These are phyloP conservation scores for Nadsonia fulvescens DNA, from an alignment of 805 yeast genomes.

Conservation along the genomic window DNA sequence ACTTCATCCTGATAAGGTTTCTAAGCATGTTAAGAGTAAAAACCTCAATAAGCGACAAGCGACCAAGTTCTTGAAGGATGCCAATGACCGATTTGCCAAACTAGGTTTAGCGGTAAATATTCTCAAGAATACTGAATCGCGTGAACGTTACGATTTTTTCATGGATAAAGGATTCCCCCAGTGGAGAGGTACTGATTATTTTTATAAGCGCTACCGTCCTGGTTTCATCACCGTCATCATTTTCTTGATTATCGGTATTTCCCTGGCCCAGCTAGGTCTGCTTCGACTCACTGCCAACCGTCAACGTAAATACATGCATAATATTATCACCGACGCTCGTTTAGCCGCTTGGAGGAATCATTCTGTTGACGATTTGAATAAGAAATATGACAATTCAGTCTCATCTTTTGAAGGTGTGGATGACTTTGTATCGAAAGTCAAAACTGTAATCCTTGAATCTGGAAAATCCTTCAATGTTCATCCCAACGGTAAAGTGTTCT, in stretches of 20 bases:
- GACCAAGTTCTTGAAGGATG: slow-evolving; percentile 22
- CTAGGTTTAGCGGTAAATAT: slow-evolving; percentile 62
- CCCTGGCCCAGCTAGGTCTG: slow-evolving; percentile 40
- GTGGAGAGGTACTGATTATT: slow-evolving; percentile 53
- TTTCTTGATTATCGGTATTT: slow-evolving; percentile 32
- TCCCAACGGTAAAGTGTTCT: slow-evolving; percentile 18
- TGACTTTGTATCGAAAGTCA: too few relatives aligned
- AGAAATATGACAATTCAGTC: too few relatives aligned
- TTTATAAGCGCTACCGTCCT: slow-evolving; percentile 49
- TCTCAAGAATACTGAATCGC: slow-evolving; percentile 38
- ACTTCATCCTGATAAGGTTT: slow-evolving; percentile 87
- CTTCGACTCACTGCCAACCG: slow-evolving; percentile 36
- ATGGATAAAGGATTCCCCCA: slow-evolving; percentile 70
- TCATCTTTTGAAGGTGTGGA: too few relatives aligned
- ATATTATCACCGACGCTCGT: slow-evolving; percentile 17
- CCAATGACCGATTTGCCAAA: slow-evolving; percentile 58
- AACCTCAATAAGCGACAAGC: slow-evolving; percentile 11
- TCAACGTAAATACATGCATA: slow-evolving; percentile 34
- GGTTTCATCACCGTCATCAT: slow-evolving; percentile 33
- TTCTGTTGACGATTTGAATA: too few relatives aligned
- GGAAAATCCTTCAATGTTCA: slow-evolving; percentile 18
- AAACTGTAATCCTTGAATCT: too few relatives aligned
- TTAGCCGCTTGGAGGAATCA: slow-evolving; percentile 17
- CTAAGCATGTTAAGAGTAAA: too few relatives aligned
- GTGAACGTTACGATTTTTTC: slow-evolving; percentile 72